phyloP scores from a whole-genome alignment of 2,329 filamentous ascomycete species.

The Colletotrichum sublineola region DNA sequence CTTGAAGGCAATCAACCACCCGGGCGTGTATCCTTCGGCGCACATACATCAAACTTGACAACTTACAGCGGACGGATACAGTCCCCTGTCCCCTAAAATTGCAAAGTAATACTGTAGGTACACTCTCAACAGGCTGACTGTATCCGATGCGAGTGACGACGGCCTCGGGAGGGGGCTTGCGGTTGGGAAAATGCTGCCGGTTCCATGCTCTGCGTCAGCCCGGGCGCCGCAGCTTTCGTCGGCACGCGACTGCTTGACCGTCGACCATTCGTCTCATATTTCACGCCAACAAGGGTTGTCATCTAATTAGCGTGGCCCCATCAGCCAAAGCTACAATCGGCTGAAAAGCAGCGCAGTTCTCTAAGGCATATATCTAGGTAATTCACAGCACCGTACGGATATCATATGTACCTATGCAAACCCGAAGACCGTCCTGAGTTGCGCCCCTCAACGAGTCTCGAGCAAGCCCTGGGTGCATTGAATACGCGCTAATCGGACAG shows the following conservation, averaged over 20 bases:
- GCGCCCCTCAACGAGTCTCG: not conserved
- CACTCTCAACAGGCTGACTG: not conserved
- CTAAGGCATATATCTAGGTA: not conserved
- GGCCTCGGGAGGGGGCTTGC: too few relatives aligned
- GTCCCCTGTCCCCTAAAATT: not conserved
- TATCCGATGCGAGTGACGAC: not conserved
- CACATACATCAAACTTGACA: not conserved
- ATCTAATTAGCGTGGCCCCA: slow-evolving; percentile 10
- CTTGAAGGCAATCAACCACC: not conserved
- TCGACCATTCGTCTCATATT: slow-evolving; percentile 29
- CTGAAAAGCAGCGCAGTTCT: slow-evolving; percentile 11
- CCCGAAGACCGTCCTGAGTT: not conserved
- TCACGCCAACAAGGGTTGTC: slow-evolving; percentile 9
- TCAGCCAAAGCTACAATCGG: slow-evolving; percentile 18
- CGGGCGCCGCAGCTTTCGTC: not conserved
- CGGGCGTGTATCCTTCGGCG: too few relatives aligned
- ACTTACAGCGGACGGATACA: not conserved
- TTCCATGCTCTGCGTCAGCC: not conserved
- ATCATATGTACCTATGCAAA: not conserved
- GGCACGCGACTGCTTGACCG: too few relatives aligned
- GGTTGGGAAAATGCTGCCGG: not conserved
- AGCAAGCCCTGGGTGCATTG: too few relatives aligned
- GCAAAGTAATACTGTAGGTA: not conserved
- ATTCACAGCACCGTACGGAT: not conserved
- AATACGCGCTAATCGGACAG: not conserved